phyloP scores from a whole-genome alignment of 805 yeast species.

The Hanseniaspora nectarophila region DNA sequence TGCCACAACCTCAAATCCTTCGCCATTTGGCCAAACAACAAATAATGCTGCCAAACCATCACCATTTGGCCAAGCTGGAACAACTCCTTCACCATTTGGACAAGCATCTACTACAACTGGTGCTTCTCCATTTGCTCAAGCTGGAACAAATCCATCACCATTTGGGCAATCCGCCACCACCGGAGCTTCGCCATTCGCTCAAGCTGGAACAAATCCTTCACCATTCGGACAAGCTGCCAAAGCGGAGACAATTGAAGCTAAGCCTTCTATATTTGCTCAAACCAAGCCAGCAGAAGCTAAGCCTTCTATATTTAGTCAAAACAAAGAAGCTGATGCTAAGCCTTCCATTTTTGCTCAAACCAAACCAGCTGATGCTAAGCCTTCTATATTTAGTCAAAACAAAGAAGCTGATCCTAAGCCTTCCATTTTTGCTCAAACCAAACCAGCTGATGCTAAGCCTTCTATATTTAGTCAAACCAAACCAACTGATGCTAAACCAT shows the following conservation, averaged over 20 bases:
- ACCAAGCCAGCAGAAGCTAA: not conserved
- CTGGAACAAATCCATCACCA: not conserved
- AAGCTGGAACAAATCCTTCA: too few relatives aligned
- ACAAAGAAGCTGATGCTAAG: not conserved
- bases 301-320: not conserved
- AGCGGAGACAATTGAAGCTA: too few relatives aligned
- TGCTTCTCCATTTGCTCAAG: constrained; percentile 3
- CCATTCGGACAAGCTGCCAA: not conserved
- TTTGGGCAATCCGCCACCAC: not conserved
- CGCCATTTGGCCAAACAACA: constrained; percentile 1
- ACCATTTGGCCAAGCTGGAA: not conserved
- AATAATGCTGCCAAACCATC: not conserved
- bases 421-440: not conserved
- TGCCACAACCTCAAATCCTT: too few relatives aligned
- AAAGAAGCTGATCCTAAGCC: not conserved
- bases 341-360: not conserved
- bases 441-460: not conserved
- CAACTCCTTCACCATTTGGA: not conserved
- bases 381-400: not conserved
- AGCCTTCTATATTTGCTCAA: not conserved
- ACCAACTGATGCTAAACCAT: not conserved
- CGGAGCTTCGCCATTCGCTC: not conserved
- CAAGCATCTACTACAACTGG: not conserved
- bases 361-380: not conserved
- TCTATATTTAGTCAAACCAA: not conserved